phyloP scores from a whole-genome alignment of 345 rosid species.

The Arabis alpina region DNA sequence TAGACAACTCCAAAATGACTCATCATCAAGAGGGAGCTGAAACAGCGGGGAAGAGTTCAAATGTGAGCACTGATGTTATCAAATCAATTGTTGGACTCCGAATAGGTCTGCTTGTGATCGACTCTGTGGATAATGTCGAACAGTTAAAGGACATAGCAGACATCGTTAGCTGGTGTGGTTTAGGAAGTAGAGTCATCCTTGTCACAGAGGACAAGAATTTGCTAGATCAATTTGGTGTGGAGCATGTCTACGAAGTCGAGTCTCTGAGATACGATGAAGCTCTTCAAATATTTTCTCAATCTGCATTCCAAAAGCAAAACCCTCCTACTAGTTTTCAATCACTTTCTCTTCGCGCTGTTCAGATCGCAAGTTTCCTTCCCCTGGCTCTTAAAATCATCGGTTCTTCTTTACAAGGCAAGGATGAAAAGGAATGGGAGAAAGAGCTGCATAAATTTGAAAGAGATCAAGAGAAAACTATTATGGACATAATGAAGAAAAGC shows the following conservation, averaged over 20 bases:
- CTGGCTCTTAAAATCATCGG: slow-evolving; percentile 13
- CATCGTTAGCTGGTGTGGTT: slow-evolving; percentile 7
- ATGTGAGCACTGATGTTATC: neutral
- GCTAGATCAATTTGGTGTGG: neutral
- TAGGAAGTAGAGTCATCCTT: slow-evolving; percentile 29
- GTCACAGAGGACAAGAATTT: slow-evolving; percentile 16
- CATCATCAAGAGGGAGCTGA: neutral
- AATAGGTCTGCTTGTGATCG: slow-evolving; percentile 14
- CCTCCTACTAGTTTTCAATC: slow-evolving; percentile 8
- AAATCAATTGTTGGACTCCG: slow-evolving; percentile 6
- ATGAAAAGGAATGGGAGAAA: neutral
- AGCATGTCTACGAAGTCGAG: slow-evolving; percentile 18
- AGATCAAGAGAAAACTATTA: neutral
- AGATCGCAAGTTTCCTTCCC: neutral
- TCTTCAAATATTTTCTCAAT: slow-evolving; percentile 19
- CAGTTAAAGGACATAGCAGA: slow-evolving; percentile 15
- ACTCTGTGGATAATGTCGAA: slow-evolving; percentile 8
- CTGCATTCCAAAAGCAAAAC: neutral
- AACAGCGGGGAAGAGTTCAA: neutral
- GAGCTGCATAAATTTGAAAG: slow-evolving; percentile 13
- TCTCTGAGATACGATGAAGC: slow-evolving; percentile 24
- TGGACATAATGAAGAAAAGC: slow-evolving; percentile 2
- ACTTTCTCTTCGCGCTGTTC: slow-evolving; percentile 26
- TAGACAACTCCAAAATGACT: neutral
- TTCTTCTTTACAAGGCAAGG: slow-evolving; percentile 12